phyloP scores from a whole-genome alignment of 495 filamentous ascomycete species.

The Penicillium herquei region DNA sequence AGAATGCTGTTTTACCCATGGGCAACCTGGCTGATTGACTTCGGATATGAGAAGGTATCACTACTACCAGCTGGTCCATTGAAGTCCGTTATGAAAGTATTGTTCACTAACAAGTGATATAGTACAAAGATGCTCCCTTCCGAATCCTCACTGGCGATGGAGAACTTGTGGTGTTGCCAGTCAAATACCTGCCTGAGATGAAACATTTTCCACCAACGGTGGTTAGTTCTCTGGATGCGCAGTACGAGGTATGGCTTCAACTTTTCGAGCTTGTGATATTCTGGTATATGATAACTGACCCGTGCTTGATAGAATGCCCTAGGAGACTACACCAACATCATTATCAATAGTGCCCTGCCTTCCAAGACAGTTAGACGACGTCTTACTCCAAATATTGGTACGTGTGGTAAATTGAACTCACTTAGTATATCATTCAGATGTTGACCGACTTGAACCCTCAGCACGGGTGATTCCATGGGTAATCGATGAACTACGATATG shows the following conservation, averaged over 20 bases:
- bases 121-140: slow-evolving; percentile 32
- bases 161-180: slow-evolving; percentile 33
- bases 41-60: slow-evolving; percentile 29
- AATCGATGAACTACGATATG: slow-evolving; percentile 28
- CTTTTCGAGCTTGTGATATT: too few relatives aligned
- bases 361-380: slow-evolving; percentile 23
- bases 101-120: background rate
- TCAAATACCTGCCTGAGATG: slow-evolving; percentile 29
- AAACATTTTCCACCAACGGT: slow-evolving; percentile 14
- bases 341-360: slow-evolving; percentile 24
- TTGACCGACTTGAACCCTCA: slow-evolving; percentile 9
- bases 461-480: slow-evolving; percentile 28
- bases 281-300: background rate
- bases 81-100: background rate
- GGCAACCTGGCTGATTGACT: slow-evolving; percentile 20
- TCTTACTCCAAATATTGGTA: slow-evolving; percentile 28
- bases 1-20: slow-evolving; percentile 26
- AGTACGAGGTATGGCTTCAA: slow-evolving; percentile 22
- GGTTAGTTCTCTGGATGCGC: slow-evolving; percentile 30
- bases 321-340: slow-evolving; percentile 32
- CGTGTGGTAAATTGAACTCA: background rate
- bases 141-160: slow-evolving; percentile 33
- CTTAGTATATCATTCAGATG: background rate
- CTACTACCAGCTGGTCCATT: background rate
- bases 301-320: slow-evolving; percentile 23